Evolutionary conservation across 768 basidiomycete genomes (phyloP), one percentile per base, ranked within the genome.

Genomic region (Grammothele lineata): DNA sequence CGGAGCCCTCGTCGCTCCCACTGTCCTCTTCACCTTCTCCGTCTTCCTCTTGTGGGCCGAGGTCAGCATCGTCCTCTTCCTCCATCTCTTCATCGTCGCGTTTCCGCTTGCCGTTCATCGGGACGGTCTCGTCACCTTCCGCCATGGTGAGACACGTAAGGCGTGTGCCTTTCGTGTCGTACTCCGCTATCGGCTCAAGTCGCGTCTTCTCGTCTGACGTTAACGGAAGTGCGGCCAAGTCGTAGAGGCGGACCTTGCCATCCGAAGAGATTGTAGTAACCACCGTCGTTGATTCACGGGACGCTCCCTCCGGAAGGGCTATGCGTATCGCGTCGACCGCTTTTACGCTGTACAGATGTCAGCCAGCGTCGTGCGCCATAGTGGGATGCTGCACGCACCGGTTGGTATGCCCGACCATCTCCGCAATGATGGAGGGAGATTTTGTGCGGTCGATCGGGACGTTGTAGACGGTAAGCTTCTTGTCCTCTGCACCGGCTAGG

Each of bases 401-500:
- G 66, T 95, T 96, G 12, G 71, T 66, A 60, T 97, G 95, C 0
- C 96, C 95, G 0, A 78, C 64, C 66, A 94, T 70, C 46, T 80
- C 69, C 5, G 87, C 89, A 22, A 88, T 68, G n/a, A 91, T 65
- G 6, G 59, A 70, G 1, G 87, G 86, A 2, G 69, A 44, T 5
- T 57, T 61, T 7, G 72, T 64, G 3, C 64, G 62, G 45, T 81
- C 74, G 12, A 67, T 59, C 4, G 73, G 70, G 24, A 89, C 52
- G 39, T 77, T 74, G 66, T 94, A 97, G 9, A 93, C 68, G 1
- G 92, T 78, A 2, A 91, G 70, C 58, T 88, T 88, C 55, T 87
- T 92, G 62, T 97, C 92, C 67, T 99, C 96, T 5, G 87, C 92
- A 2, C 81, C 88, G 6, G 83, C 89, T 41, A 95, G 72, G 6